Conservation (phyloP, 345 rosid species). For the Corchorus olitorius region DNA sequence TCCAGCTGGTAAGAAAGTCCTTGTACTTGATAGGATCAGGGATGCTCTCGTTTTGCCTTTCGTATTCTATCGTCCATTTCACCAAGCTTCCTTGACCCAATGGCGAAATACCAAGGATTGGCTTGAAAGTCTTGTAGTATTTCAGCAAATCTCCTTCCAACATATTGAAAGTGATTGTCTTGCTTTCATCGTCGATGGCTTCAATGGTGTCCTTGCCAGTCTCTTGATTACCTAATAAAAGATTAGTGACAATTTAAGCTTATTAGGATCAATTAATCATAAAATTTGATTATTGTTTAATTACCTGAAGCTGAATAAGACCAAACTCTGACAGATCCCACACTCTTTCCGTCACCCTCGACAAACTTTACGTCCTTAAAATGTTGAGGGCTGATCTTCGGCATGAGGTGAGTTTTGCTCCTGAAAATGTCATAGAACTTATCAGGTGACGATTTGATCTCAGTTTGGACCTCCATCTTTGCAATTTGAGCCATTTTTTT, state of each 20-base stretch:
- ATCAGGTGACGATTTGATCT: constrained; percentile 32
- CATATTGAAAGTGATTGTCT: not conserved
- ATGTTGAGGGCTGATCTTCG: constrained; percentile 28
- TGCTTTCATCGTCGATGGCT: not conserved
- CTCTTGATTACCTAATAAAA: not conserved
- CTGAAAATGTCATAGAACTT: constrained; percentile 24
- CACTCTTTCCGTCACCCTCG: not conserved
- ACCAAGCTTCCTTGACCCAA: not conserved
- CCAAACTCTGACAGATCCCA: constrained; percentile 36
- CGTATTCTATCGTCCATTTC: not conserved
- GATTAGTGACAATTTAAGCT: too few relatives aligned
- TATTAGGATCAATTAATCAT: too few relatives aligned
- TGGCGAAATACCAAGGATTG: not conserved
- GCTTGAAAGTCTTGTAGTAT: not conserved
- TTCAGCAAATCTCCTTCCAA: not conserved
- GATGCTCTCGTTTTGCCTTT: not conserved
- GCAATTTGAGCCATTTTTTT: constrained; percentile 18
- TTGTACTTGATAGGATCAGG: not conserved
- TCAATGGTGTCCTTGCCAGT: not conserved
- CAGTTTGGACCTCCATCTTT: constrained; percentile 24
- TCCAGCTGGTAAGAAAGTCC: not conserved
- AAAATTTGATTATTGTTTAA: too few relatives aligned
- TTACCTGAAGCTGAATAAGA: not conserved
- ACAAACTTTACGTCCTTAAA: constrained; percentile 16
- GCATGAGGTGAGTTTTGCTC: constrained; percentile 23